Evolutionary conservation across 2,329 filamentous ascomycete species (phyloP).

Genomic region (Raffaelea deltoideospora): DNA sequence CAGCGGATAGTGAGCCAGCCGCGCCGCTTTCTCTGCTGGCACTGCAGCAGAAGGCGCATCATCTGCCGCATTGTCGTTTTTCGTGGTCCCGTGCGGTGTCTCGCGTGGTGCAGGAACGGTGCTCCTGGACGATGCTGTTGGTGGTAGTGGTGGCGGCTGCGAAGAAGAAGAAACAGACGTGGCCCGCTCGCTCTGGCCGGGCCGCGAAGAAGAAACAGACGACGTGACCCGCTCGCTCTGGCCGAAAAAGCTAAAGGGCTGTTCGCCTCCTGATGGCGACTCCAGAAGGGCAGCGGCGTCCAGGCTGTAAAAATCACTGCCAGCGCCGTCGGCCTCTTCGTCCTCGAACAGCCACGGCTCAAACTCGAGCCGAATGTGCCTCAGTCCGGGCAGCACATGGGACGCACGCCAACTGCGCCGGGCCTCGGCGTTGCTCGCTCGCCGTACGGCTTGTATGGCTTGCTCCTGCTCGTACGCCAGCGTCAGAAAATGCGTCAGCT

Average conservation of each 20-base stretch:
- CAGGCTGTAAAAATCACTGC: slow-evolving; percentile 13
- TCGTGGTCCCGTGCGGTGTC: too few relatives aligned
- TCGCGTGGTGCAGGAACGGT: too few relatives aligned
- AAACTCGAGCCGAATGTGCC: slow-evolving; percentile 39
- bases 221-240: slow-evolving; percentile 15
- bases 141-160: too few relatives aligned
- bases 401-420: background rate
- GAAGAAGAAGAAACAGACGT: background rate
- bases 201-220: slow-evolving; percentile 6
- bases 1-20: slow-evolving; percentile 5
- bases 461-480: slow-evolving; percentile 33
- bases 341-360: slow-evolving; percentile 24
- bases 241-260: slow-evolving; percentile 35
- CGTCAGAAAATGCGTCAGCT: slow-evolving; percentile 31
- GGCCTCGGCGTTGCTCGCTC: too few relatives aligned
- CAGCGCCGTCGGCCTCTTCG: slow-evolving; percentile 13
- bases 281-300: slow-evolving; percentile 28
- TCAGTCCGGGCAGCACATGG: slow-evolving; percentile 31
- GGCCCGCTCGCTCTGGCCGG: background rate
- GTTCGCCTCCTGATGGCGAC: slow-evolving; percentile 17
- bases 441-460: slow-evolving; percentile 19
- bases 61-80: background rate
- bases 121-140: too few relatives aligned
- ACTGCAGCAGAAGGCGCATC: background rate
- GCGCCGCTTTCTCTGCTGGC: background rate